Evolutionary conservation across 371 early-diverging fungal species (phyloP).

Genomic region (Vairimorpha ceranae): DNA sequence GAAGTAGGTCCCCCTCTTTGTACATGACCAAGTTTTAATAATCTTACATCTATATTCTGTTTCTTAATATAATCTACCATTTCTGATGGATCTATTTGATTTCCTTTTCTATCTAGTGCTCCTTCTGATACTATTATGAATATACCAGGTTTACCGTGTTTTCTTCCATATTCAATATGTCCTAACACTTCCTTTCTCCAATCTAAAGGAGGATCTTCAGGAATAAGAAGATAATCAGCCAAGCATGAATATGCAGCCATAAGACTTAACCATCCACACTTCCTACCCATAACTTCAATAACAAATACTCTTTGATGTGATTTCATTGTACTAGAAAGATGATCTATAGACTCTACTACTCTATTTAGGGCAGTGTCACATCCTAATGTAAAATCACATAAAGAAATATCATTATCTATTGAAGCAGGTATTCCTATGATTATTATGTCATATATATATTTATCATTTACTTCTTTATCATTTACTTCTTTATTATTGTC

Average conservation of each 20-base stretch:
- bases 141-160: slow-evolving; percentile 64
- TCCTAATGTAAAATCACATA: slow-evolving; percentile 82
- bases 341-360: slow-evolving; percentile 88
- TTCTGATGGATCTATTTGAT: slow-evolving; percentile 76
- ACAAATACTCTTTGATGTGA: slow-evolving; percentile 96
- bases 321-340: slow-evolving; percentile 80
- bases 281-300: slow-evolving; percentile 96
- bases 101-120: slow-evolving; percentile 77
- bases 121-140: slow-evolving; percentile 93
- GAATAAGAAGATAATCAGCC: slow-evolving; percentile 92
- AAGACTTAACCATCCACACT: slow-evolving; percentile 97
- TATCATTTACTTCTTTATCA: not conserved
- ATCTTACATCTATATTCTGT: slow-evolving; percentile 79
- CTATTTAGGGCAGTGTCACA: slow-evolving; percentile 85
- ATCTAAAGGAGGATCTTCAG: slow-evolving; percentile 76
- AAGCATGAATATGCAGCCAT: slow-evolving; percentile 84
- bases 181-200: slow-evolving; percentile 63
- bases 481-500: not conserved
- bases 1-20: slow-evolving; percentile 93
- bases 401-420: slow-evolving; percentile 76
- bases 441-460: slow-evolving; percentile 64
- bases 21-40: slow-evolving; percentile 88
- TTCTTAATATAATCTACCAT: slow-evolving; percentile 73
- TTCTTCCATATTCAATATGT: slow-evolving; percentile 65
- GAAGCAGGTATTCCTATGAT: slow-evolving; percentile 89